Conservation (phyloP, 225 moss, liverwort and hornwort genomes). For the Pseudisothecium myosuroides region DNA sequence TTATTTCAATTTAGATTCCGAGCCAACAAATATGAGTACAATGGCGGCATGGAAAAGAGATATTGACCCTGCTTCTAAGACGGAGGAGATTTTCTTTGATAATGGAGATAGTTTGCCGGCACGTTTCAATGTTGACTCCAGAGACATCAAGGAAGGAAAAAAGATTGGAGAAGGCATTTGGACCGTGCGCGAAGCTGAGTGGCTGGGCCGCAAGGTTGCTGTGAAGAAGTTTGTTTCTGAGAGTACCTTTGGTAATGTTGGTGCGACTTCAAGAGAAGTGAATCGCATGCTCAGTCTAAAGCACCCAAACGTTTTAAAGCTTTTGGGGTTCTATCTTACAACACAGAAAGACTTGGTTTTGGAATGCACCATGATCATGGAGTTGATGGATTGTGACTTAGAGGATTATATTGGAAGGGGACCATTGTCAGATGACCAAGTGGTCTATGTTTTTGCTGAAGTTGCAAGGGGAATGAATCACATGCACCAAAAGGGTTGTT, state of each 20-base stretch:
- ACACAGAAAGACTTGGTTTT: not conserved
- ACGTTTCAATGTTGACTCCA: not conserved
- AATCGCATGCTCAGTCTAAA: not conserved
- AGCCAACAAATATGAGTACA: not conserved
- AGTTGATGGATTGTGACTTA: not conserved
- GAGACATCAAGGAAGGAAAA: not conserved
- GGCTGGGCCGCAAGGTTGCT: not conserved
- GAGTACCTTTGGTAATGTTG: fast-evolving
- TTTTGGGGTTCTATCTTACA: not conserved
- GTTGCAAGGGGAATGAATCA: not conserved
- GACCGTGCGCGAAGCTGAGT: not conserved
- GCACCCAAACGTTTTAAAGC: not conserved
- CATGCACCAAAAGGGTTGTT: too few relatives aligned
- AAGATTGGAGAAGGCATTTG: not conserved
- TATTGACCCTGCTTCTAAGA: not conserved
- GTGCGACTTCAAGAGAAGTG: not conserved
- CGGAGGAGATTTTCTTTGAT: not conserved
- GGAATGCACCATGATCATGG: not conserved
- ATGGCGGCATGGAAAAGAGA: not conserved
- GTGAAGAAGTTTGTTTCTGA: not conserved
- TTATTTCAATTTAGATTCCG: fast-evolving
- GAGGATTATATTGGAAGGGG: not conserved
- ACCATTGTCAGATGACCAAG: not conserved
- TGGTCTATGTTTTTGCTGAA: not conserved
- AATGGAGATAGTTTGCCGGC: not conserved